Base-by-base conservation (phyloP, 345 rosid species). In the Hypericum perforatum region DNA sequence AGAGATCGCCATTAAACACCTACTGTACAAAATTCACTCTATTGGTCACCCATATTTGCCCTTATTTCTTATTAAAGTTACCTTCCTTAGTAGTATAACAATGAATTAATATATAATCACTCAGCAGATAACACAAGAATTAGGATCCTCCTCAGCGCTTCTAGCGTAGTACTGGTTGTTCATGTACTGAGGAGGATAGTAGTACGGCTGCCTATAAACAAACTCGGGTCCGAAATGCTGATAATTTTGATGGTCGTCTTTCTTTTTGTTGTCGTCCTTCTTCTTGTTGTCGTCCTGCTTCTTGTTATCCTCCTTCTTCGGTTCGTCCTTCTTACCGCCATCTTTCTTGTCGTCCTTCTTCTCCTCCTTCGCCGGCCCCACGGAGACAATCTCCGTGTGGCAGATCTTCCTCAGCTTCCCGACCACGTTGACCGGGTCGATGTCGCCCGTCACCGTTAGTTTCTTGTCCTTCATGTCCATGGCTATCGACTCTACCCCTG, bases 381-480 rank as follows among this genome's bases (percentile, higher is more conserved):
- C 89, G 5, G 85, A 62, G 10, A 78, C 43, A 8, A 85, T 71
- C 0, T 78, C 77, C 0, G 89, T 56, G 39, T 37, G 40, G 50
- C 87, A 82, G 0, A 73, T 12, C 62, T 82, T 86, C 62, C 79
- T 75, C 54, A 86, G 49, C 60, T 86, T 82, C 52, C 47, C 41
- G 48, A 67, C 87, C 0, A 77, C 47, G 1, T 0, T 0, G 0
- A 76, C 64, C 13, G 83, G 59, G 70, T 80, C 95, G 9, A 77
- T 39, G 37, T 70, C 75, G 43, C 90, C 90, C 6, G 63, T 63
- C 22, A 80, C 63, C 2, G 90, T 86, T 71, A 82, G 15, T 57
- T 82, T 78, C 58, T 71, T 70, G n/a, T 82, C 80, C 73, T 86
- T 80, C 64, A 68, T 63, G 50, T 85, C 87, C 58, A 78, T 15